Evolutionary conservation across 2,329 filamentous ascomycete genomes (phyloP).

Genomic region (Scedosporium boydii): DNA sequence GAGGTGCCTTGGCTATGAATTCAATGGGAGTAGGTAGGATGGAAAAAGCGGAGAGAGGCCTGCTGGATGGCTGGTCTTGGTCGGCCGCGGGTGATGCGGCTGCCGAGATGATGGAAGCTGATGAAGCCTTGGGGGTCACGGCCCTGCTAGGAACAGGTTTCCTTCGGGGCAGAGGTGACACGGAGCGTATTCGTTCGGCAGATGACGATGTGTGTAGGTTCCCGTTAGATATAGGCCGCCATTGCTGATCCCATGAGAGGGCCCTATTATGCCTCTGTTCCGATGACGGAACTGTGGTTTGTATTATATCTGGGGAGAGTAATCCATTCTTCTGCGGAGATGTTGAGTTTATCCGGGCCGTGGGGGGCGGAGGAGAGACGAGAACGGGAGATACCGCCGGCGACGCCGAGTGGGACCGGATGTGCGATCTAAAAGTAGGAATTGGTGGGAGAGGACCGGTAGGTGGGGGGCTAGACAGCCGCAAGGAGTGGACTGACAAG

Average conservation of each 20-base stretch:
- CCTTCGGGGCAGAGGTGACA: background rate
- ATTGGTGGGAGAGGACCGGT: background rate
- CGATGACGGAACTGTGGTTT: background rate
- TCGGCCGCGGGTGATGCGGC: background rate
- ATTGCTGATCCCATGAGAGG: background rate
- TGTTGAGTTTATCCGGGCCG: background rate
- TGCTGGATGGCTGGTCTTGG: background rate
- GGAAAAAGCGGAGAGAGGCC: background rate
- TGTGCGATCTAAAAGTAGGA: background rate
- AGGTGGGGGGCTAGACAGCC: background rate
- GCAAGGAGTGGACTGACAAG: background rate
- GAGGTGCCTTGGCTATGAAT: background rate
- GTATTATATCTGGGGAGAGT: background rate
- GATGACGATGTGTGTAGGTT: background rate
- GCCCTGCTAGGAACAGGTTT: conserved; percentile 2
- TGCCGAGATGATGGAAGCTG: background rate
- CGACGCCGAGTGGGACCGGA: background rate
- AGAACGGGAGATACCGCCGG: background rate
- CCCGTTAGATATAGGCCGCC: background rate
- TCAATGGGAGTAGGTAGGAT: background rate
- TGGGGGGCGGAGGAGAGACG: conserved; percentile 1
- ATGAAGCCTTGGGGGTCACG: background rate
- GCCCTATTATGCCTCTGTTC: background rate
- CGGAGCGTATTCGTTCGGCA: background rate
- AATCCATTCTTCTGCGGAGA: background rate